Percentiles rank a stretch among this genome's conserved stretches.
Evolutionary conservation across 2,329 filamentous ascomycete species (phyloP).

Genomic region (Aotearoamyces nothofagi): DNA sequence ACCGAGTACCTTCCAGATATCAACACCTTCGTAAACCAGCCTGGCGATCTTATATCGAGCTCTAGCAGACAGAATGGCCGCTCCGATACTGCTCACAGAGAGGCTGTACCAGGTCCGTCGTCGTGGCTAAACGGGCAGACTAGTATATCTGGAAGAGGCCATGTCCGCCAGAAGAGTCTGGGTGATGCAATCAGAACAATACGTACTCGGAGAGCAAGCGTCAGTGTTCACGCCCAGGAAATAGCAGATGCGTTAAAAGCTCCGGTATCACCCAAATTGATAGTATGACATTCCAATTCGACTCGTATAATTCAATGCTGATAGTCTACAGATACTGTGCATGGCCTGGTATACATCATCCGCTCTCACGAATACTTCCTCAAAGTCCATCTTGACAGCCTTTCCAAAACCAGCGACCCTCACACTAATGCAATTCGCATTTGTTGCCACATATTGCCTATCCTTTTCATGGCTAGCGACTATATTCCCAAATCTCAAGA

Average conservation of each 20-base stretch:
- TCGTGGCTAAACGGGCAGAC: too few relatives aligned
- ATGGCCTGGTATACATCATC: slow-evolving; percentile 90
- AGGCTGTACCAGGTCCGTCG: too few relatives aligned
- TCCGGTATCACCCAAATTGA: slow-evolving; percentile 73
- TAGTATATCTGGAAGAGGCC: too few relatives aligned
- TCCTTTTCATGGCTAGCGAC: slow-evolving; percentile 62
- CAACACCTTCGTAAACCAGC: slow-evolving; percentile 21
- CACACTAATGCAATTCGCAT: slow-evolving; percentile 84
- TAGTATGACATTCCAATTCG: slow-evolving; percentile 40
- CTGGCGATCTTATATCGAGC: too few relatives aligned
- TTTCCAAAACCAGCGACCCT: slow-evolving; percentile 84
- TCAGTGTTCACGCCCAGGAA: slow-evolving; percentile 87
- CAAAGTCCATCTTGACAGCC: slow-evolving; percentile 88
- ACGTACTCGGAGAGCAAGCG: slow-evolving; percentile 64
- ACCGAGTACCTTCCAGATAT: slow-evolving; percentile 44
- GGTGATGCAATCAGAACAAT: slow-evolving; percentile 79
- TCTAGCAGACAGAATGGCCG: too few relatives aligned
- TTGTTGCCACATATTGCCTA: slow-evolving; percentile 80
- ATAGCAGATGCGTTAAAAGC: slow-evolving; percentile 82
- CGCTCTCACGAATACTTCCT: slow-evolving; percentile 91
- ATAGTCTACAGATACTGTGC: slow-evolving; percentile 53
- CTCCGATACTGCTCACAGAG: too few relatives aligned
- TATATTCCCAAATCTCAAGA: slow-evolving; percentile 55
- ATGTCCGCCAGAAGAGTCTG: slow-evolving; percentile 71
- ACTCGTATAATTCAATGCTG: slow-evolving; percentile 14